These are phyloP conservation scores for Exobasidium rhododendri DNA, from an alignment of 1,284 basidiomycete species.

Conservation along the genomic window DNA sequence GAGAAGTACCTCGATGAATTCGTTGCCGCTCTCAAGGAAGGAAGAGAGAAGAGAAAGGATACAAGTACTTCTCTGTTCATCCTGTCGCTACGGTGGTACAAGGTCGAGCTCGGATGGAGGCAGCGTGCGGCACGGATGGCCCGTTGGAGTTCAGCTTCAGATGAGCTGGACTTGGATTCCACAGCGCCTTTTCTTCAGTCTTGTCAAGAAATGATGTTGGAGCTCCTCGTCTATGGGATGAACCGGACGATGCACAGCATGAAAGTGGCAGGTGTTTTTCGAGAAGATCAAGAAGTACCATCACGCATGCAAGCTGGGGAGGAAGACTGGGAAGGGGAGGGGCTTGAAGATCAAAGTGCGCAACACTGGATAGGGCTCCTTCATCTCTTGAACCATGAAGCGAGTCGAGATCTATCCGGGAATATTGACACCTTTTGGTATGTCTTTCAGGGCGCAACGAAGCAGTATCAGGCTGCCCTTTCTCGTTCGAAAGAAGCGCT, in stretches of 20 bases:
- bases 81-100: slow-evolving; percentile 30
- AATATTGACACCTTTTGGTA: slow-evolving; percentile 25
- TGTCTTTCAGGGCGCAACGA: slow-evolving; percentile 30
- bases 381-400: slow-evolving; percentile 58
- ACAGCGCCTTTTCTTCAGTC: not conserved
- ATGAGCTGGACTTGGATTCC: not conserved
- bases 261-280: not conserved
- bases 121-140: not conserved
- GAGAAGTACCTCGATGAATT: not conserved
- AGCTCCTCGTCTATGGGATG: slow-evolving; percentile 38
- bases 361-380: slow-evolving; percentile 76
- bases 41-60: not conserved
- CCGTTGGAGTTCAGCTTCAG: not conserved
- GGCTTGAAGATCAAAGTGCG: slow-evolving; percentile 60
- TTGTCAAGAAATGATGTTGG: slow-evolving; percentile 29
- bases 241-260: slow-evolving; percentile 26
- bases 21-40: not conserved
- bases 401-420: slow-evolving; percentile 25
- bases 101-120: slow-evolving; percentile 41
- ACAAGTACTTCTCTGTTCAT: not conserved
- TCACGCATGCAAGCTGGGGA: not conserved
- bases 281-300: not conserved
- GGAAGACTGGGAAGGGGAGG: slow-evolving; percentile 1
- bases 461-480: slow-evolving; percentile 34
- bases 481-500: slow-evolving; percentile 60